Base-by-base conservation (phyloP, 306 rosid genomes). In the Sicyos edulis region DNA sequence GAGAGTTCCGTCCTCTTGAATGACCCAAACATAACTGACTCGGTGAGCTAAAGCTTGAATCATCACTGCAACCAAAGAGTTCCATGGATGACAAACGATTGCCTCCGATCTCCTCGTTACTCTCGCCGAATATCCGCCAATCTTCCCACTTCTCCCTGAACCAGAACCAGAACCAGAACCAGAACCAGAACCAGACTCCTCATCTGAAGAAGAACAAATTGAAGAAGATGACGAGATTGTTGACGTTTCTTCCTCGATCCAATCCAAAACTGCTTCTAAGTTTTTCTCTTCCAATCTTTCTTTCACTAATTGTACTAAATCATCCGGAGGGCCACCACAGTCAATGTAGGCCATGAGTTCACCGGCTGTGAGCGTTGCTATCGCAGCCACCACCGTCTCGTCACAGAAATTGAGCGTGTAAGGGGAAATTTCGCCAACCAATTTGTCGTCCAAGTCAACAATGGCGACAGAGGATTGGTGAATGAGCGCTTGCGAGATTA, bases 11-110 rank as follows among this genome's bases (percentile, higher is more conserved):
- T 92, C 88, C 19, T 87, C 88, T 76, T 90, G 85, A 17, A 84
- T 95, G 44, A 92, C 98, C 98, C 98, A 92, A 29, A 84, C 88
- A 56, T 90, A 92, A 66, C 82, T 82, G 13, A 85, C 91, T 24
- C 98, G 86, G 59, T 92, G 96, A 0, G 96, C 76, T 16, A 92
- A 83, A 7, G 96, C 96, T 80, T 88, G 96, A 76, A 92, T 78
- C 92, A 92, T 87, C 56, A 88, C 96, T 0, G 98, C 96, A 77
- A 87, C 89, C 82, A 92, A 45, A 7, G 98, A 88, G 80, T 91
- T 92, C 85, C 89, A 75, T 2, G 96, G 90, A 54, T 87, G 81
- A 75, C 96, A 90, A 14, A 92, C 96, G 3, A 83, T 86, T 4
- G 88, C 91, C 68, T 88, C 98, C 2, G 90, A 80, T 12, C 91